Conservation (phyloP, 148 eudicot species). For the Amaranthus palmeri region DNA sequence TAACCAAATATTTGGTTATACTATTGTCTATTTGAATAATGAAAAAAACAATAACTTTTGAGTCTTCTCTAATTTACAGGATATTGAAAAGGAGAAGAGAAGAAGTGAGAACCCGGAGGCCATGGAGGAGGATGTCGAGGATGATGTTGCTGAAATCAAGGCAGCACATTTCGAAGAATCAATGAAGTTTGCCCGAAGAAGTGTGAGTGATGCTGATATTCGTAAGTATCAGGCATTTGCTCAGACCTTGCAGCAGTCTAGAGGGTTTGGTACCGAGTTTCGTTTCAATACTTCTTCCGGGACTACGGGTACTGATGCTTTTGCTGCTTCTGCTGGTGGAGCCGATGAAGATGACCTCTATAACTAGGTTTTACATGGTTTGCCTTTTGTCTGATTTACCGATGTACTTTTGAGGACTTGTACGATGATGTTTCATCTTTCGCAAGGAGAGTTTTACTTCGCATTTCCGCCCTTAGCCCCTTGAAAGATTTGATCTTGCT, state of each 20-base stretch:
- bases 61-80: conserved; percentile 28
- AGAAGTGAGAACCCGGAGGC: conserved; percentile 35
- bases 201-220: conserved; percentile 51
- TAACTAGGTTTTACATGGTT: not conserved
- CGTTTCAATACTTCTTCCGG: conserved; percentile 26
- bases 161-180: conserved; percentile 73
- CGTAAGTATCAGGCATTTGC: conserved; percentile 65
- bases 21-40: too few species aligned
- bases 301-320: conserved; percentile 9
- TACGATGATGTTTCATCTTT: too few species aligned
- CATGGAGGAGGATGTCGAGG: conserved; percentile 43
- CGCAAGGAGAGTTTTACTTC: too few species aligned
- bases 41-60: not conserved
- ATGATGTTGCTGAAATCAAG: conserved; percentile 43
- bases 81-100: conserved; percentile 41
- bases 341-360: conserved; percentile 22
- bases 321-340: conserved; percentile 17
- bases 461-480: too few species aligned
- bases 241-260: conserved; percentile 64
- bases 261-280: conserved; percentile 62
- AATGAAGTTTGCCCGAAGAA: conserved; percentile 59
- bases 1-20: too few species aligned
- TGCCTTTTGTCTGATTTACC: not conserved
- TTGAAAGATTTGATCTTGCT: too few species aligned
- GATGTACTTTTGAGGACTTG: not conserved